Evolutionary conservation across 2,329 filamentous ascomycete genomes (phyloP), one percentile per base, ranked within the genome.

Genomic region (Aspergillus jensenii): DNA sequence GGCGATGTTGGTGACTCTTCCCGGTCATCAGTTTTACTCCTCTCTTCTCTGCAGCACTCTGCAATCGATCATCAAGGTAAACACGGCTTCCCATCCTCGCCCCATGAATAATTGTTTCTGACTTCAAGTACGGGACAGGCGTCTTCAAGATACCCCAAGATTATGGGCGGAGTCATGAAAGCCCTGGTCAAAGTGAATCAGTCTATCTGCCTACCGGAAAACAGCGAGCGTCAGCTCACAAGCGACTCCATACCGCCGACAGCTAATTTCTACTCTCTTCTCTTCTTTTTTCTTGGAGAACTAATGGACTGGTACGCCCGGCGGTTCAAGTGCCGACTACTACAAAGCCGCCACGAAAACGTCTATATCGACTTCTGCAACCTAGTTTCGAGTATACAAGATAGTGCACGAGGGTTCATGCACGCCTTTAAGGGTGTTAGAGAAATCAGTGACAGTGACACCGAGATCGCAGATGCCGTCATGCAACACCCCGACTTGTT

Each of bases 261-360:
- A 27, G 67, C 69, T 7, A 67, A 62, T 21, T 66, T 74, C 25
- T 76, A 76, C 59, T 64, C 71, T 6, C 60, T 73, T 41, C 65
- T 69, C 4, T 75, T 75, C 37, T 70, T 76, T 56, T 69, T 74
- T 23, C 60, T 76, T 3, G 68, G 69, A 19, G 72, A 75, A 52
- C 67, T 75, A 45, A 75, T 76, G 66, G 69, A 74, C 56, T 75
- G 72, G 68, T 75, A 74, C 64, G 64, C 71, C 31, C 58, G 71
- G 45, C 63, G 66, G 56, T 69, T 68, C 12, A 72, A 65, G 12
- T 75, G 74, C 48, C 71, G 72, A 27, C 54, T 74, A 7, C 56
- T 76, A 45, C 68, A 69, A 31, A 74, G 72, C 50, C 70, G 71
- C 40, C 70, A 67, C 53, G 71, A 73, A 45, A 70, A 76, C 52